Percentiles rank a stretch among this genome's conserved stretches.
Conservation (phyloP, 192 early-diverging fungal genomes). For the Entomortierella lignicola region DNA sequence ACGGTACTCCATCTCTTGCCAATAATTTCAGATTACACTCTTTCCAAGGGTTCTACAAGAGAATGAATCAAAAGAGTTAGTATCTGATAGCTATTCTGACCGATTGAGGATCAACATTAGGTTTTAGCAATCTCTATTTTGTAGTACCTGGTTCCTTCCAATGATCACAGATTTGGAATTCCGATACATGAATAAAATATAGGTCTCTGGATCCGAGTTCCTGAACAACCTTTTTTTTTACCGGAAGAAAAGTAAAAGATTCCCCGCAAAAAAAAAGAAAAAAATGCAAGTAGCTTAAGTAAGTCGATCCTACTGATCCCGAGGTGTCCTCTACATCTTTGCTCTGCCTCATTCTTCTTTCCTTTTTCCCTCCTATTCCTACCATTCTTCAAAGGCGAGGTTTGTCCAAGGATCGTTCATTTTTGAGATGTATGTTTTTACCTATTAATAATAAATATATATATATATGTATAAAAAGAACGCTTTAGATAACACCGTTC, state of each 20-base stretch:
- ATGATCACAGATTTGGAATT: slow-evolving; percentile 91
- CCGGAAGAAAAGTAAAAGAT: not conserved
- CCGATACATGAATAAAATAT: slow-evolving; percentile 89
- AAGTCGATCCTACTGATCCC: not conserved
- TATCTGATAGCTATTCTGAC: no score
- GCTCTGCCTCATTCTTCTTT: not conserved
- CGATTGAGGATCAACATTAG: no score
- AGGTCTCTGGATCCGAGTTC: slow-evolving; percentile 68
- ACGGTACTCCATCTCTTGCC: slow-evolving; percentile 73
- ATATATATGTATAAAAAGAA: no score
- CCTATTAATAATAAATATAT: not conserved
- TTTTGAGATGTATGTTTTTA: slow-evolving; percentile 73
- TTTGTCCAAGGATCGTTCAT: slow-evolving; percentile 81
- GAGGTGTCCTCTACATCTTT: not conserved
- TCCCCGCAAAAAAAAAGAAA: not conserved
- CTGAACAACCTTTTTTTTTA: slow-evolving; percentile 59
- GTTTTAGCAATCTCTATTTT: no score
- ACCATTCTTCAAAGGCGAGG: slow-evolving; percentile 90
- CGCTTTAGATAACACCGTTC: no score
- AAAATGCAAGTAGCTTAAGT: not conserved
- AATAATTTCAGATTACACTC: slow-evolving; percentile 88
- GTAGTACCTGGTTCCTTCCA: slow-evolving; percentile 88
- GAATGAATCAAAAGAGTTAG: no score
- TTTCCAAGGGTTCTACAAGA: slow-evolving; percentile 90
- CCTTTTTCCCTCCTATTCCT: not conserved